These are phyloP conservation scores for Zopfochytrium polystomum DNA, from an alignment of 371 early-diverging fungal species.

Conservation along the genomic window DNA sequence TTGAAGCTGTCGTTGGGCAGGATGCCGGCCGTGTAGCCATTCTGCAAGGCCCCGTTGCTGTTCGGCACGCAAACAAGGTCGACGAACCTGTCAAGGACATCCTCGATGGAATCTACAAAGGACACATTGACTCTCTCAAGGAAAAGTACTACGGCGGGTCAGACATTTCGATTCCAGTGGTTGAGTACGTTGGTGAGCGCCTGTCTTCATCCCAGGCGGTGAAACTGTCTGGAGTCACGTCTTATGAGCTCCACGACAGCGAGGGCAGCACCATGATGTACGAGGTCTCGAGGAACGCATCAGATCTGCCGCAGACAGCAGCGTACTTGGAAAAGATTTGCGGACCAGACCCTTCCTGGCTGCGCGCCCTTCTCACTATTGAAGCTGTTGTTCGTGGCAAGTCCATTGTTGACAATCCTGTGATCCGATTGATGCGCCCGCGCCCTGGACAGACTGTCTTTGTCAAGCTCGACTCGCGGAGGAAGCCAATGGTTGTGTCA, in stretches of 20 bases:
- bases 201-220: conserved; percentile 29
- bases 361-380: conserved; percentile 82
- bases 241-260: conserved; percentile 37
- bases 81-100: conserved; percentile 90
- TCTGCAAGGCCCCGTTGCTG: conserved; percentile 93
- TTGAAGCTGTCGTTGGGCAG: conserved; percentile 85
- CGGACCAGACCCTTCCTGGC: conserved; percentile 74
- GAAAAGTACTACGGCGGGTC: conserved; percentile 71
- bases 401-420: conserved; percentile 68
- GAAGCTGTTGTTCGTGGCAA: conserved; percentile 76
- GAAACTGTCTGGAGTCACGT: conserved; percentile 26
- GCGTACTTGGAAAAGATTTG: conserved; percentile 74
- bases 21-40: conserved; percentile 92
- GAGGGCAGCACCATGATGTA: conserved; percentile 46
- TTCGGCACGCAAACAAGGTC: conserved; percentile 67
- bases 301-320: conserved; percentile 63
- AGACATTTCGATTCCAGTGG: conserved; percentile 67
- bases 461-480: conserved; percentile 52
- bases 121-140: conserved; percentile 76
- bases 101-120: conserved; percentile 80
- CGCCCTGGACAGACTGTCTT: conserved; percentile 75
- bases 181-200: conserved; percentile 79
- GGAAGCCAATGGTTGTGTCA: conserved; percentile 45
- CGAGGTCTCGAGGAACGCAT: conserved; percentile 52
- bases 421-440: conserved; percentile 76